phyloP scores from a whole-genome alignment of 495 filamentous ascomycete species.

The Penicillium desertorum region DNA sequence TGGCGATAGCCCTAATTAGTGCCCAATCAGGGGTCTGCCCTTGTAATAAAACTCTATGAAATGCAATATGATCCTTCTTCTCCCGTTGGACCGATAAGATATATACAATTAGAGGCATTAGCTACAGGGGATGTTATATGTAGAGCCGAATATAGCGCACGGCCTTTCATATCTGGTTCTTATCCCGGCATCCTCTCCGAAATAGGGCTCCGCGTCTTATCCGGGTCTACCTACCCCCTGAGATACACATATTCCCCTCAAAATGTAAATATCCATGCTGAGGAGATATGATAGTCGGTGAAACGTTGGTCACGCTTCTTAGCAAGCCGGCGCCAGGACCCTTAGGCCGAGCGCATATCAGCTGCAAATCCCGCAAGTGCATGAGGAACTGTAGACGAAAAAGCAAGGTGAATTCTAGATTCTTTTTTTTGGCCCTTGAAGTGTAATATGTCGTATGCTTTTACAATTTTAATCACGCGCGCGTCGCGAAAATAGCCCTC shows the following conservation, averaged over 20 bases:
- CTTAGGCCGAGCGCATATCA: slow-evolving; percentile 20
- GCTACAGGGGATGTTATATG: neutral
- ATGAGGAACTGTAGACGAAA: slow-evolving; percentile 5
- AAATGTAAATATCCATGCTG: neutral
- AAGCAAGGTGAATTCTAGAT: slow-evolving; percentile 4
- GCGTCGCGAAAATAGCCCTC: slow-evolving; percentile 5
- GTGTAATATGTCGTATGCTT: neutral
- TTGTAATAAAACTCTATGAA: slow-evolving; percentile 19
- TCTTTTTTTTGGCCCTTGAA: neutral
- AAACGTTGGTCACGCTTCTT: slow-evolving; percentile 21
- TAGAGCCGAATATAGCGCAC: slow-evolving; percentile 12
- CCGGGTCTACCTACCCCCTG: slow-evolving; percentile 6
- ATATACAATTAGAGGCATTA: neutral
- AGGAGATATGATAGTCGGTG: slow-evolving; percentile 9
- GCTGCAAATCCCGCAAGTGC: slow-evolving; percentile 15
- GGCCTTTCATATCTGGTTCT: slow-evolving; percentile 15
- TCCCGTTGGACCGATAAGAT: slow-evolving; percentile 34
- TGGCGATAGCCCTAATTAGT: neutral
- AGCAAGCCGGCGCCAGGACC: slow-evolving; percentile 17
- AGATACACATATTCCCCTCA: neutral
- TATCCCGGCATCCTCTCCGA: slow-evolving; percentile 9
- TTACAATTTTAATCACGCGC: slow-evolving; percentile 10
- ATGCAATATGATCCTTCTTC: slow-evolving; percentile 18
- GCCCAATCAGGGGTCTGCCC: slow-evolving; percentile 24
- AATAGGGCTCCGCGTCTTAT: slow-evolving; percentile 10